A percentile compares a stretch with the other conserved stretches of the same genome.
phyloP scores from a whole-genome alignment of 352 stramenopile genomes.

The Phytophthora gonapodyides region DNA sequence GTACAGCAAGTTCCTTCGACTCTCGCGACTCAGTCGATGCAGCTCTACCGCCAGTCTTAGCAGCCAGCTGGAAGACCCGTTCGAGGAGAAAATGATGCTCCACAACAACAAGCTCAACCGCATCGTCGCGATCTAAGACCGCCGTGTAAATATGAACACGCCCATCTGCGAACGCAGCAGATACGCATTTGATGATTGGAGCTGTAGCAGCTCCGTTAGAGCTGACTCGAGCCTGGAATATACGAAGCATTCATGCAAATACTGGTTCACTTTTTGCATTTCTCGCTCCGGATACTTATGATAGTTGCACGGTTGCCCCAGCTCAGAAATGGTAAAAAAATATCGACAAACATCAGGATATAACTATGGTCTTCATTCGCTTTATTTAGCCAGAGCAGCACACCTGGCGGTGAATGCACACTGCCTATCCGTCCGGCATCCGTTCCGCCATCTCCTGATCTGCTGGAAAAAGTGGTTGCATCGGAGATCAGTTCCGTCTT shows the following conservation, averaged over 20 bases:
- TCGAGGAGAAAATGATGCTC: conserved; percentile 1
- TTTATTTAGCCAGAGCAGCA: conserved; percentile 27
- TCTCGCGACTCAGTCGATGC: conserved; percentile 17
- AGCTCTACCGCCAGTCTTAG: conserved; percentile 10
- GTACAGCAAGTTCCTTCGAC: conserved; percentile 10
- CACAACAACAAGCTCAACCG: conserved; percentile 6
- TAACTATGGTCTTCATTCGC: conserved; percentile 17
- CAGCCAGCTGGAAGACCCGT: background rate
- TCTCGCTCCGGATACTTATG: background rate
- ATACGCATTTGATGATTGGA: background rate
- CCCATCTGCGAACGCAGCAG: conserved; percentile 16
- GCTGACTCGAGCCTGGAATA: no score
- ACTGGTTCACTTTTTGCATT: background rate
- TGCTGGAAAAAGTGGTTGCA: conserved; percentile 18
- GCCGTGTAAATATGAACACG: conserved; percentile 1
- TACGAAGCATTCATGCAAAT: background rate
- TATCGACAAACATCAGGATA: conserved; percentile 8
- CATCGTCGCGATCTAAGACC: no score
- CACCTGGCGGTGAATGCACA: conserved; percentile 9
- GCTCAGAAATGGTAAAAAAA: conserved; percentile 14
- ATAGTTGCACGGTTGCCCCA: background rate
- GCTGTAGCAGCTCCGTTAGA: no score
- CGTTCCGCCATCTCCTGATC: conserved; percentile 4
- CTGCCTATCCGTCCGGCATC: conserved; percentile 16
- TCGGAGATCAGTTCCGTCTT: conserved; percentile 15